A percentile compares a stretch with the other conserved stretches of the same genome.
phyloP scores from a whole-genome alignment of 2,329 filamentous ascomycete genomes.

The Zelopaecilomyces penicillatus region DNA sequence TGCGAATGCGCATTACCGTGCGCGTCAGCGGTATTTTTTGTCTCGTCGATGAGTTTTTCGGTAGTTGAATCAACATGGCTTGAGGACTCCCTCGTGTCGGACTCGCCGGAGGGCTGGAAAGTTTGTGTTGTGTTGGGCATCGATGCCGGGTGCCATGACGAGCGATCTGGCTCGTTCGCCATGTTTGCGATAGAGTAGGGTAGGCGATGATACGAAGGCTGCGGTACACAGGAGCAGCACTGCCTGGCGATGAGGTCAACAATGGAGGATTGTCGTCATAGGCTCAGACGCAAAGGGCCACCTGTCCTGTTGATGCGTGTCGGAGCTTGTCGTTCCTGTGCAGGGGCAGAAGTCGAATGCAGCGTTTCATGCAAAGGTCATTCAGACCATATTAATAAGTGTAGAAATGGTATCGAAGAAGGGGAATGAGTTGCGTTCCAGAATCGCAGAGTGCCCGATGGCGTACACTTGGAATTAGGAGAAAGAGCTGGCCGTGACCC shows the following conservation, averaged over 20 bases:
- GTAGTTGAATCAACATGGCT: no score
- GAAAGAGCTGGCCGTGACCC: neutral
- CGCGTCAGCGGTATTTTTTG: no score
- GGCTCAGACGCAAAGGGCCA: neutral
- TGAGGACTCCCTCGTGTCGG: constrained; percentile 1
- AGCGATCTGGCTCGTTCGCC: constrained; percentile 26
- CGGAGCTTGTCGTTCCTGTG: no score
- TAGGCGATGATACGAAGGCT: constrained; percentile 2
- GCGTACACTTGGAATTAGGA: neutral
- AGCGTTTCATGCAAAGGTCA: no score
- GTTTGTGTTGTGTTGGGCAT: constrained; percentile 26
- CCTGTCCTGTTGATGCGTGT: neutral
- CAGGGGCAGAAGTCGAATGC: no score
- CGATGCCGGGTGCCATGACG: constrained; percentile 34
- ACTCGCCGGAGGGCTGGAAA: constrained; percentile 12
- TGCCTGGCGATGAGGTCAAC: constrained; percentile 2
- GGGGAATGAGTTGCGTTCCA: neutral
- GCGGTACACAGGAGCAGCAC: constrained; percentile 2
- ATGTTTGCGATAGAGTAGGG: constrained; percentile 19
- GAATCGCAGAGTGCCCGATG: neutral
- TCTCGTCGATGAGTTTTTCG: no score
- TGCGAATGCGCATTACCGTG: neutral
- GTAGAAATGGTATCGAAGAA: neutral
- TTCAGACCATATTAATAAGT: no score
- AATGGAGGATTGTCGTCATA: neutral